Percentiles rank a stretch among this genome's conserved stretches.
Conservation (phyloP, 108 stramenopile species). For the Parietichytrium sp. region DNA sequence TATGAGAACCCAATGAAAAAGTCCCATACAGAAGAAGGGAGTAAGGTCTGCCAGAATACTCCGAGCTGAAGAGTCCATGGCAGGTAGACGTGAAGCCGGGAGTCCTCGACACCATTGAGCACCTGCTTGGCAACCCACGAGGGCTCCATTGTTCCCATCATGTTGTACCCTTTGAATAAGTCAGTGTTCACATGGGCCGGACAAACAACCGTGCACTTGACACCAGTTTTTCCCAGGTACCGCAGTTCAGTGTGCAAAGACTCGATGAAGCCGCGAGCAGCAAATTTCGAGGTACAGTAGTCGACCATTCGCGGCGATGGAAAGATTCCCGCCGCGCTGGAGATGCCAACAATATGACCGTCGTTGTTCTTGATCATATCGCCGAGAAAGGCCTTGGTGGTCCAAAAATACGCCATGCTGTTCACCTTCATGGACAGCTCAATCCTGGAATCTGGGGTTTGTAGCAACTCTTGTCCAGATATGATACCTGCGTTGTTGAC, state of each 20-base stretch:
- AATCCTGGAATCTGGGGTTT: neutral
- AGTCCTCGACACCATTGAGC: no score
- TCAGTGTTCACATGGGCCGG: constrained; percentile 51
- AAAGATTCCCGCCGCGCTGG: constrained; percentile 38
- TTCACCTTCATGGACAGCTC: constrained; percentile 45
- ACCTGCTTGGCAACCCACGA: no score
- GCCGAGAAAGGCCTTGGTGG: constrained; percentile 46
- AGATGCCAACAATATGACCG: constrained; percentile 46
- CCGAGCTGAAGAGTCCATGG: no score
- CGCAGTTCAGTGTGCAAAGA: constrained; percentile 37
- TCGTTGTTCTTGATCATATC: constrained; percentile 43
- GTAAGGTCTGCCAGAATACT: no score
- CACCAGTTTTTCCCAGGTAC: neutral
- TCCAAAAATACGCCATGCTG: constrained; percentile 45
- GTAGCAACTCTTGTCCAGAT: constrained; percentile 43
- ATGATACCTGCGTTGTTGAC: constrained; percentile 53
- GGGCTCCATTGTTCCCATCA: no score
- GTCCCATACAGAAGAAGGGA: no score
- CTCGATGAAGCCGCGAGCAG: constrained; percentile 45
- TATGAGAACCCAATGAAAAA: no score
- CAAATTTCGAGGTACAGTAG: constrained; percentile 47
- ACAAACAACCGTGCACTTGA: constrained; percentile 38
- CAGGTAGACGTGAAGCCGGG: no score
- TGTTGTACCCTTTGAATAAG: constrained; percentile 52
- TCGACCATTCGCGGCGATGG: constrained; percentile 39